Base-by-base conservation (phyloP, 257 asterid genomes). In the Plantago elongata region DNA sequence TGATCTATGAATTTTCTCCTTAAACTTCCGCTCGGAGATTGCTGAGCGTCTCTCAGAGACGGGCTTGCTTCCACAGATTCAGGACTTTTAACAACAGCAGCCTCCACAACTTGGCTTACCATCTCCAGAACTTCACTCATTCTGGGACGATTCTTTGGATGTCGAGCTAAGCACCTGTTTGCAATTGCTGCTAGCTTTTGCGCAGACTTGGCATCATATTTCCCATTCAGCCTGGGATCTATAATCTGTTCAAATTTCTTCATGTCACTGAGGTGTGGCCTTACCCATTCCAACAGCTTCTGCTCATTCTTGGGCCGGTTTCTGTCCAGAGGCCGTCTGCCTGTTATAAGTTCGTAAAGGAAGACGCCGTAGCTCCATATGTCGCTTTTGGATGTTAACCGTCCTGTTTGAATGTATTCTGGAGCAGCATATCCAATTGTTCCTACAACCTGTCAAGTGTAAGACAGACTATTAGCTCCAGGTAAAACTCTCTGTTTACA, bases 371-470 rank as follows among this genome's bases (percentile, higher is more conserved):
- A 92, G 62, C 97, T 89, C 99, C 97, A 92, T 5, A 92, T 88
- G 4, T 92, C 97, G 61, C 95, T 89, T 76, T 89, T 92, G 55
- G 79, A 75, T 44, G 97, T 89, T 4, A 92, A 94, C 30, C 90
- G 91, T 11, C 99, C 99, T 0, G 99, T 89, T 49, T 84, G 95
- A 37, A 92, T 79, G 69, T 92, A 92, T 67, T 92, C 99, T 5
- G 95, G 97, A 18, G 97, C 97, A 1, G 99, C 99, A 68, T 92
- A 92, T 43, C 99, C 99, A 3, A 89, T 77, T 2, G 99, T 92
- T 44, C 99, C 97, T 13, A 92, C 99, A 48, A 92, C 89, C 98
- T 90, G 69, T 68, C 60, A 50, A 51, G 52, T 18, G 40, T 54
- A 43, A 52, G 9, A 34, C 30, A 38, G 8, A 52, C 11, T 13